Evolutionary conservation across 306 rosid species (phyloP).

Genomic region (Myrica gale): DNA sequence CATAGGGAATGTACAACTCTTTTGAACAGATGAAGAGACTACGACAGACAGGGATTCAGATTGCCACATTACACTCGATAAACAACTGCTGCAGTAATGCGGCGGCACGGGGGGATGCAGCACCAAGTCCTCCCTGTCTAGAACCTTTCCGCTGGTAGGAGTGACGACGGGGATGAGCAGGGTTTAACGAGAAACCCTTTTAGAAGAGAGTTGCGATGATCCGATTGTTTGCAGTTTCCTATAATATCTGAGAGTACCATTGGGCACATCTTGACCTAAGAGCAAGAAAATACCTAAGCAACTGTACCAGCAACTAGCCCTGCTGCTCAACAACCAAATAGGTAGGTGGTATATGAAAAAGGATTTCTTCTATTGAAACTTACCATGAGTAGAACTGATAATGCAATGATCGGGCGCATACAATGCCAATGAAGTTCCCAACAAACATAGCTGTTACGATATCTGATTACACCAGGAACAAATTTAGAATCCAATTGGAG

Average conservation of each 20-base stretch:
- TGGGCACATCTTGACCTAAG: neutral
- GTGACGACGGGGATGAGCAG: too few relatives aligned
- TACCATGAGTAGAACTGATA: constrained; percentile 97
- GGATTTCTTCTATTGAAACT: constrained; percentile 35
- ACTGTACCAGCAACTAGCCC: constrained; percentile 15
- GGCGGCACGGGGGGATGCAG: too few relatives aligned
- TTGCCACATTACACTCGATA: too few relatives aligned
- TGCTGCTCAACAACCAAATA: neutral
- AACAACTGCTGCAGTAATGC: too few relatives aligned
- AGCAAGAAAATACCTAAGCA: constrained; percentile 16
- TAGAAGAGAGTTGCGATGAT: too few relatives aligned
- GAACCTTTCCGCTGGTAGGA: too few relatives aligned
- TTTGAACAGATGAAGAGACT: too few relatives aligned
- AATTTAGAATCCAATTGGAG: constrained; percentile 24
- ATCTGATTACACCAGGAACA: constrained; percentile 48
- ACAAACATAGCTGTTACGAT: constrained; percentile 83
- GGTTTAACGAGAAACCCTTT: too few relatives aligned
- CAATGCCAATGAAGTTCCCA: constrained; percentile 87
- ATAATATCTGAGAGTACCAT: neutral
- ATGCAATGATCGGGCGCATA: constrained; percentile 90
- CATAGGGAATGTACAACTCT: too few relatives aligned
- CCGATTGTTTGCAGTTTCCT: too few relatives aligned
- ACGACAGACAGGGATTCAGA: too few relatives aligned
- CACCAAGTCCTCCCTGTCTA: too few relatives aligned
- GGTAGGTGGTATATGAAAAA: neutral